phyloP scores from a whole-genome alignment of 306 rosid genomes.

The Cyamopsis tetragonoloba region DNA sequence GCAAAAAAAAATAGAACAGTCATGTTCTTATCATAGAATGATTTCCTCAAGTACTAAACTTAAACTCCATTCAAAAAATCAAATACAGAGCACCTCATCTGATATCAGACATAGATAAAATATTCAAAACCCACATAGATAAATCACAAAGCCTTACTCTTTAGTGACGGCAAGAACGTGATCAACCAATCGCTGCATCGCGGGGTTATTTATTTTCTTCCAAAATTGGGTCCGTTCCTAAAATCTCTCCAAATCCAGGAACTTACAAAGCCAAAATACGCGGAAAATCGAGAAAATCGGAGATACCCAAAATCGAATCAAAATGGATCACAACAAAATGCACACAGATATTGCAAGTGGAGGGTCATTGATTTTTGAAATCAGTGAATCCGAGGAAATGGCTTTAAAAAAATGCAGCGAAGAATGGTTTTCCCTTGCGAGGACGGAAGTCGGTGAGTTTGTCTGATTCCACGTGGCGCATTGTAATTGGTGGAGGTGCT shows the following conservation, averaged over 20 bases:
- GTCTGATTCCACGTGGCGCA: slow-evolving; percentile 26
- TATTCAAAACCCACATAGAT: neutral
- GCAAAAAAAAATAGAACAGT: neutral
- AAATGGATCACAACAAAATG: neutral
- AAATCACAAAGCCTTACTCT: slow-evolving; percentile 56
- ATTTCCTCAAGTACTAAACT: neutral
- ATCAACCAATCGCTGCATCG: slow-evolving; percentile 67
- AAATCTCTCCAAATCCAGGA: neutral
- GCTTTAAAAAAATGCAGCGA: neutral
- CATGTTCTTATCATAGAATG: neutral
- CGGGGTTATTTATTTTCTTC: slow-evolving; percentile 11
- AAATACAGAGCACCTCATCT: neutral
- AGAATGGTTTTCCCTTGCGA: neutral
- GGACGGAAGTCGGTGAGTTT: slow-evolving; percentile 28
- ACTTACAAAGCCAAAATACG: neutral
- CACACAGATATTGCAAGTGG: neutral
- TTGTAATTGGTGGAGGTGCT: neutral
- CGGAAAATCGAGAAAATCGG: slow-evolving; percentile 4
- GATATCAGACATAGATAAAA: neutral
- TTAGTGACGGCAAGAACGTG: slow-evolving; percentile 59
- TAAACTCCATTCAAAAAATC: neutral
- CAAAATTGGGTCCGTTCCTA: slow-evolving; percentile 11
- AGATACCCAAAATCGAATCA: slow-evolving; percentile 20
- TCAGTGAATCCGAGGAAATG: neutral
- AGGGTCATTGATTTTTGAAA: slow-evolving; percentile 22